Percentiles rank a stretch among this genome's conserved stretches.
Conservation (phyloP, 306 rosid genomes). For the Ceratonia siliqua region DNA sequence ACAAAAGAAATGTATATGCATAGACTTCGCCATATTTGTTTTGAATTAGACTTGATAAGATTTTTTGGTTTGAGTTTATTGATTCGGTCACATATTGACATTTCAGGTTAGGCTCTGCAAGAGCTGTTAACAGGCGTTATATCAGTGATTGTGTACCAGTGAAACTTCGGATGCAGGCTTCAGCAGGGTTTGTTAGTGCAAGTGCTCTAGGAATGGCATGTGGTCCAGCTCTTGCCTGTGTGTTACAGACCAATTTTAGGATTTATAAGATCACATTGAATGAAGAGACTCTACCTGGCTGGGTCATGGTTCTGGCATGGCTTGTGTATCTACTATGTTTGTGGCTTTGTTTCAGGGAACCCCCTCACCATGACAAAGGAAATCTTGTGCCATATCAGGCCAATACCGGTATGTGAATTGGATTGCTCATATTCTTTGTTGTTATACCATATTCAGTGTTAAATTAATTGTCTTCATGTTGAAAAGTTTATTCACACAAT, state of each 20-base stretch:
- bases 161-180: conserved; percentile 89
- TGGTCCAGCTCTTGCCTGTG: conserved; percentile 93
- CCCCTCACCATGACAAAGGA: conserved; percentile 47
- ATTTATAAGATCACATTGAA: conserved; percentile 86
- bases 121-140: conserved; percentile 98
- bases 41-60: neutral
- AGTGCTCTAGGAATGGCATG: conserved; percentile 97
- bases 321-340: conserved; percentile 76
- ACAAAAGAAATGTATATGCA: neutral
- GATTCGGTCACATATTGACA: neutral
- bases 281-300: conserved; percentile 85
- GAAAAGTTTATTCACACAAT: neutral
- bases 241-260: conserved; percentile 73
- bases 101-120: conserved; percentile 91
- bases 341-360: conserved; percentile 86
- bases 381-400: conserved; percentile 39
- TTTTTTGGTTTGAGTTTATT: neutral
- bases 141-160: conserved; percentile 92
- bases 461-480: neutral
- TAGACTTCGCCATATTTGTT: neutral
- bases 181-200: conserved; percentile 94
- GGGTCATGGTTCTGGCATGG: conserved; percentile 96
- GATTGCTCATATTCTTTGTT: conserved; percentile 6
- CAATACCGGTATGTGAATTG: conserved; percentile 49
- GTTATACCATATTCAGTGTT: neutral